These are phyloP conservation scores for Haplosporangium gracile DNA, from an alignment of 192 early-diverging fungal species.

Conservation along the genomic window DNA sequence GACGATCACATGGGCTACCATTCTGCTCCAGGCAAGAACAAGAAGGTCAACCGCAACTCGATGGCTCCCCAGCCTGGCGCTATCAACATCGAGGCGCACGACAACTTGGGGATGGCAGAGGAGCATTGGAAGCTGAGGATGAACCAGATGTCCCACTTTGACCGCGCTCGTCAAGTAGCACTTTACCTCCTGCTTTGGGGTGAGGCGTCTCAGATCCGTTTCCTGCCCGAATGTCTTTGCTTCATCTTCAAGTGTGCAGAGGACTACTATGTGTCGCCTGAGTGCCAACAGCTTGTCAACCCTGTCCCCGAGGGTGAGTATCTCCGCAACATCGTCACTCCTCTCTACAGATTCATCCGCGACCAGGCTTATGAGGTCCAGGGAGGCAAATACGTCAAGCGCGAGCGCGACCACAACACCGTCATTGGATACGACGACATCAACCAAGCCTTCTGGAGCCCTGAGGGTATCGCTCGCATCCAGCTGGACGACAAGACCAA, in stretches of 20 bases:
- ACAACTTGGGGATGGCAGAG: conserved; percentile 51
- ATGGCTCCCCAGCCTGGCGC: conserved; percentile 53
- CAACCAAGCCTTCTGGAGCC: conserved; percentile 88
- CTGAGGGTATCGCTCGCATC: conserved; percentile 72
- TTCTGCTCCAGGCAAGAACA: conserved; percentile 39
- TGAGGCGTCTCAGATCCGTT: conserved; percentile 81
- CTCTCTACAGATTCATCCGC: conserved; percentile 80
- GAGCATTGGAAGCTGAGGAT: conserved; percentile 79
- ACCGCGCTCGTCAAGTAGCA: conserved; percentile 78
- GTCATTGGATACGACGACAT: conserved; percentile 88
- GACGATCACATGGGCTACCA: conserved; percentile 62
- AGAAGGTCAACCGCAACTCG: conserved; percentile 39
- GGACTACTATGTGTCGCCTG: conserved; percentile 68
- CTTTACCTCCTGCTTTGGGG: conserved; percentile 86
- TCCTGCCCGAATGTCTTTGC: conserved; percentile 81
- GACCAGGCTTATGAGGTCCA: conserved; percentile 81
- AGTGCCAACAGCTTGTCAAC: conserved; percentile 65
- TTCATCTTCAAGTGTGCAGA: conserved; percentile 82
- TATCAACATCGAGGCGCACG: conserved; percentile 26
- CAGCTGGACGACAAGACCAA: conserved; percentile 67
- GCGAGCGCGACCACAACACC: conserved; percentile 80
- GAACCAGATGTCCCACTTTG: conserved; percentile 78
- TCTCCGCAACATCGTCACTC: conserved; percentile 75
- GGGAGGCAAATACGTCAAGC: conserved; percentile 78
- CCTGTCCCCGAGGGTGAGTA: conserved; percentile 77